phyloP scores from a whole-genome alignment of 441 rosid species.

The Gossypium aridum region DNA sequence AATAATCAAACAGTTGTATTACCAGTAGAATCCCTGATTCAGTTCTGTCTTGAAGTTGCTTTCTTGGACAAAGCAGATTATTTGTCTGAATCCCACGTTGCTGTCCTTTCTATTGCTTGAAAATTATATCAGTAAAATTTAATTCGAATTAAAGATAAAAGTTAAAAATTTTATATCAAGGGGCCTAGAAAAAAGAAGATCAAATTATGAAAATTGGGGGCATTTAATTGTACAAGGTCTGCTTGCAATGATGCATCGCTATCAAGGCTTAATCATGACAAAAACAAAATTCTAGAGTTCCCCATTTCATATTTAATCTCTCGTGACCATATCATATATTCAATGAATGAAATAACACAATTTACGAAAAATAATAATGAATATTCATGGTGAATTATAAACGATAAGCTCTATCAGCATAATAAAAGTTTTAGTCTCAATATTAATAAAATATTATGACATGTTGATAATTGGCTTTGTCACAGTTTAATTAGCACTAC shows the following conservation, averaged over 20 bases:
- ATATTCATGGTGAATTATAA: too few species aligned
- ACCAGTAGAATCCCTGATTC: slow-evolving; percentile 4
- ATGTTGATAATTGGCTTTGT: too few species aligned
- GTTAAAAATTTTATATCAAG: too few species aligned
- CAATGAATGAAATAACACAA: too few species aligned
- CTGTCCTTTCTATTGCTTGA: not conserved
- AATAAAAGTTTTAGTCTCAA: too few species aligned
- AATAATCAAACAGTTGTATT: slow-evolving; percentile 9
- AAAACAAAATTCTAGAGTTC: slow-evolving; percentile 18
- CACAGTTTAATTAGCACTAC: too few species aligned
- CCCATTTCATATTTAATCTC: slow-evolving; percentile 9
- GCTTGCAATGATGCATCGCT: slow-evolving; percentile 13
- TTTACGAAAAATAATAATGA: too few species aligned
- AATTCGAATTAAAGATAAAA: not conserved
- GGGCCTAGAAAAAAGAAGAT: too few species aligned
- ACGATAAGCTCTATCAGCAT: too few species aligned
- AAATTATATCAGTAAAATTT: too few species aligned
- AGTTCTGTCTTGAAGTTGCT: not conserved
- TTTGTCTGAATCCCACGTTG: not conserved
- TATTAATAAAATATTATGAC: too few species aligned
- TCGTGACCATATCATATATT: not conserved
- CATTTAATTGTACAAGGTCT: slow-evolving; percentile 2
- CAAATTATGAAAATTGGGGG: not conserved
- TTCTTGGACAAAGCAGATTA: slow-evolving; percentile 8
- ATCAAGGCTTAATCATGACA: slow-evolving; percentile 15